Evolutionary conservation across 1,284 basidiomycete species (phyloP).

Genomic region (Exsudoporus floridanus): DNA sequence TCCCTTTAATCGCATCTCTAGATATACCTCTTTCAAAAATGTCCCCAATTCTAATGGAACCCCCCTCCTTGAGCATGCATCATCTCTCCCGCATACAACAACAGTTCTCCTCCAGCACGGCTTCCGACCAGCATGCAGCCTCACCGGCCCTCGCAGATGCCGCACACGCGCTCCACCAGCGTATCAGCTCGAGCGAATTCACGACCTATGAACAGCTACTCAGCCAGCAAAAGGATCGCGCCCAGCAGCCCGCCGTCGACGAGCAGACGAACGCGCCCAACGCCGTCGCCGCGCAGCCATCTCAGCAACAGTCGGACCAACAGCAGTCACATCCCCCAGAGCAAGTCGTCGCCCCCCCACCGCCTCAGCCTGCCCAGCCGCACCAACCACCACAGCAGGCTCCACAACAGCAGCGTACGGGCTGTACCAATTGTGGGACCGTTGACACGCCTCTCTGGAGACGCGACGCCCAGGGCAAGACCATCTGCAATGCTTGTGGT

Average conservation of each 20-base stretch:
- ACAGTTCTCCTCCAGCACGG: constrained; percentile 31
- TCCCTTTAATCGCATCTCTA: constrained; percentile 37
- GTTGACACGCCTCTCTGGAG: constrained; percentile 80
- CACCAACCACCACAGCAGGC: constrained; percentile 28
- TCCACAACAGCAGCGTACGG: constrained; percentile 34
- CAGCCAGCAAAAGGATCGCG: constrained; percentile 31
- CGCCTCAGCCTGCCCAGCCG: constrained; percentile 21
- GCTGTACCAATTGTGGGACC: constrained; percentile 72
- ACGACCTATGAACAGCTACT: constrained; percentile 33
- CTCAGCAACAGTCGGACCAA: constrained; percentile 17
- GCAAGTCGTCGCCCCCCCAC: constrained; percentile 18
- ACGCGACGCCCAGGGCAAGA: constrained; percentile 74
- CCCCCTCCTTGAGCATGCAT: constrained; percentile 47
- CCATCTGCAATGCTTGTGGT: constrained; percentile 88
- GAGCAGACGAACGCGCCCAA: constrained; percentile 15
- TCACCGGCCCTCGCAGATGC: constrained; percentile 35
- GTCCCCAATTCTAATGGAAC: constrained; percentile 46
- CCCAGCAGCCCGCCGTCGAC: constrained; percentile 17
- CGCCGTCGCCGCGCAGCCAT: constrained; percentile 12
- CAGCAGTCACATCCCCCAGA: constrained; percentile 15
- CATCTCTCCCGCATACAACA: constrained; percentile 47
- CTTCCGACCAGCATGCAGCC: constrained; percentile 28
- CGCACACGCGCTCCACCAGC: constrained; percentile 30
- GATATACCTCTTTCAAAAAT: constrained; percentile 35
- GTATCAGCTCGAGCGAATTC: constrained; percentile 29